Conservation (phyloP, 345 rosid genomes). For the Kandelia obovata region DNA sequence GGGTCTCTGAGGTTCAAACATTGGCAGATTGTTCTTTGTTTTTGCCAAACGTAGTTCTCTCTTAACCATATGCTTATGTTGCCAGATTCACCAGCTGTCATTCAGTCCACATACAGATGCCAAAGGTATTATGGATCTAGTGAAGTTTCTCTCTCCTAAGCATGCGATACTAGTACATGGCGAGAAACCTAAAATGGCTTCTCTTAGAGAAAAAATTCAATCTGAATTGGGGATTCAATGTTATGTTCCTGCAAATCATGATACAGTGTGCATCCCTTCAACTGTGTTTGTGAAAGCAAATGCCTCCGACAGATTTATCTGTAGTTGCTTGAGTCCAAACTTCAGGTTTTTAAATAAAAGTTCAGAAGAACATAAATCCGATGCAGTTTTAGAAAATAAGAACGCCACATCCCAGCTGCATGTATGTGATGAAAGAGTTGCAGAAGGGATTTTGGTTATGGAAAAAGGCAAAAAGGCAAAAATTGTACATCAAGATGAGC, state of each 20-base stretch:
- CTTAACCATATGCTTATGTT: conserved; percentile 9
- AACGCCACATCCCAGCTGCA: conserved; percentile 21
- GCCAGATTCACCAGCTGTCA: conserved; percentile 83
- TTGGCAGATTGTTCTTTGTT: too few species aligned
- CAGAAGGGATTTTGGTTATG: conserved; percentile 54
- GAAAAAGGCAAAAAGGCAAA: conserved; percentile 55
- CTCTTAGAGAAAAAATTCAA: conserved; percentile 62
- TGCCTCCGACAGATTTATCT: conserved; percentile 61
- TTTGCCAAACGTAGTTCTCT: too few species aligned
- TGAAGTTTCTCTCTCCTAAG: conserved; percentile 76
- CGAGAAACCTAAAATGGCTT: conserved; percentile 82
- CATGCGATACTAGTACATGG: conserved; percentile 86
- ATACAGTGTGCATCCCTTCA: conserved; percentile 61
- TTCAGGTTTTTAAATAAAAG: conserved; percentile 44
- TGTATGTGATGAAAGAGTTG: conserved; percentile 60
- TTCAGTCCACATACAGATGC: conserved; percentile 96
- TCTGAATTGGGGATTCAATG: conserved; percentile 69
- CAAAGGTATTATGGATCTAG: conserved; percentile 95
- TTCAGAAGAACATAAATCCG: conserved; percentile 27
- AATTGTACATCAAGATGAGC: conserved; percentile 74
- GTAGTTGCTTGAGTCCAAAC: conserved; percentile 60
- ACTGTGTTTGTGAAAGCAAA: conserved; percentile 52
- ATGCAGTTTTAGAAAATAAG: conserved; percentile 13
- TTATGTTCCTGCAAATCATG: conserved; percentile 71
- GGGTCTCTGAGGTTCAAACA: too few species aligned